A percentile compares a stretch with the other conserved stretches of the same genome.
Conservation (phyloP, 1,284 basidiomycete species). For the Microbotryum intermedium region DNA sequence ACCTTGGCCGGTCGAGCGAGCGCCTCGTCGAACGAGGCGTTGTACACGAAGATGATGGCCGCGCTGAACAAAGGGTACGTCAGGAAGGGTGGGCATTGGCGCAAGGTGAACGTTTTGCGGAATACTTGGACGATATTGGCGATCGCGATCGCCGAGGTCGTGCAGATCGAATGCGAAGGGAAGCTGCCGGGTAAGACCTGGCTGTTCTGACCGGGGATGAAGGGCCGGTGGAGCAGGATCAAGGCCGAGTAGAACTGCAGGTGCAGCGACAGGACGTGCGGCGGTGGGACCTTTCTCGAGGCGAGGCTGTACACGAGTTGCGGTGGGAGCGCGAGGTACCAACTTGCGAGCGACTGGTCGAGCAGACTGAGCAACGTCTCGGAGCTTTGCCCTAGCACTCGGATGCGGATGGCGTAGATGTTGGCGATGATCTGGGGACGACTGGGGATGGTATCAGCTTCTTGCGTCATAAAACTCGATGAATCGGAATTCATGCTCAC, state of each 20-base stretch:
- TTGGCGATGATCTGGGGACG: constrained; percentile 57
- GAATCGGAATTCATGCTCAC: not conserved
- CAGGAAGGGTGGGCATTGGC: constrained; percentile 60
- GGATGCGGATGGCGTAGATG: constrained; percentile 61
- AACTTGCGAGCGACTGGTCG: constrained; percentile 62
- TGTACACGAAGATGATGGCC: constrained; percentile 61
- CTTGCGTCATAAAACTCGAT: not conserved
- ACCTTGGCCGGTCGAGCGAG: constrained; percentile 37
- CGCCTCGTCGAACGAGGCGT: constrained; percentile 34
- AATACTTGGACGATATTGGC: constrained; percentile 53
- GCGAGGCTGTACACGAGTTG: constrained; percentile 48
- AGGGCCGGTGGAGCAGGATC: constrained; percentile 68
- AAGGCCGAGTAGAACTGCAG: constrained; percentile 80
- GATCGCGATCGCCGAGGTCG: constrained; percentile 66
- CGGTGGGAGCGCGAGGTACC: constrained; percentile 64
- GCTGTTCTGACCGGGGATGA: constrained; percentile 43
- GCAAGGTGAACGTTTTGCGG: constrained; percentile 46
- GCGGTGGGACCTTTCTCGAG: constrained; percentile 29
- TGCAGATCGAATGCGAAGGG: constrained; percentile 54
- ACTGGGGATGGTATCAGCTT: constrained; percentile 40
- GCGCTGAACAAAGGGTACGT: constrained; percentile 76
- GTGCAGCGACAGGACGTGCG: constrained; percentile 57
- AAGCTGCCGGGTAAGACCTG: constrained; percentile 50
- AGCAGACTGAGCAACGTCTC: constrained; percentile 51
- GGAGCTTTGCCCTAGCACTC: constrained; percentile 45